Evolutionary conservation across 805 yeast genomes (phyloP), one percentile per base, ranked within the genome.

Genomic region (Teunomyces aglyptinius): DNA sequence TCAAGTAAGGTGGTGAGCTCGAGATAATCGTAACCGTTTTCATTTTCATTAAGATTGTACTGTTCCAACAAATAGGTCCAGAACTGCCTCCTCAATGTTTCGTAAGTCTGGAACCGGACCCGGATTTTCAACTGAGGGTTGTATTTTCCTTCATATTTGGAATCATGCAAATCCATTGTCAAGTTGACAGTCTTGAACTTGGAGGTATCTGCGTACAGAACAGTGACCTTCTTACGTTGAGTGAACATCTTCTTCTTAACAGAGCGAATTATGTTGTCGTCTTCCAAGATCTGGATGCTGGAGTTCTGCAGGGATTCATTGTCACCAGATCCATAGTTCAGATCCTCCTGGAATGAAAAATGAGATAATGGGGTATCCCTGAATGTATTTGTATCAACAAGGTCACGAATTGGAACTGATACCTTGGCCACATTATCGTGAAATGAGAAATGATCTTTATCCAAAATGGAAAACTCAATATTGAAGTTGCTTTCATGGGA

Each of bases 401-500:
- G 58, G 12, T 81, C 82, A 6, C 64, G 52, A 40, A 89, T 68
- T 0, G 86, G 77, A 15, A 89, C 60, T 3, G 80, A 67, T 5
- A 81, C 81, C 18, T 71, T 71, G 6, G 95, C 96, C 10, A 94
- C 89, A 38, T 82, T 77, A 57, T 92, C 97, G 63, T 94, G 89
- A 52, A 77, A 83, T 0, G 97, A 83, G 49, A 91, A 76, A 28
- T 81, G 77, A 62, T 92, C 99, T 53, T 85, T 87, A 62, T 92
- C 99, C 60, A 89, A 69, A 3, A 94, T 83, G 22, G 84, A 77
- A 58, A 92, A 83, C 44, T 79, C 78, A 41, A 94, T 68, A 43
- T 84, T 78, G 60, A 75, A 92, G 51, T 76, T 76, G 20, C 68
- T 65, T 59, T 92, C 97, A 50, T 76, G 77, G 3, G 81, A 75